These are phyloP conservation scores for Rhizoclosmatium globosum DNA, from an alignment of 192 early-diverging fungal genomes.

Conservation along the genomic window DNA sequence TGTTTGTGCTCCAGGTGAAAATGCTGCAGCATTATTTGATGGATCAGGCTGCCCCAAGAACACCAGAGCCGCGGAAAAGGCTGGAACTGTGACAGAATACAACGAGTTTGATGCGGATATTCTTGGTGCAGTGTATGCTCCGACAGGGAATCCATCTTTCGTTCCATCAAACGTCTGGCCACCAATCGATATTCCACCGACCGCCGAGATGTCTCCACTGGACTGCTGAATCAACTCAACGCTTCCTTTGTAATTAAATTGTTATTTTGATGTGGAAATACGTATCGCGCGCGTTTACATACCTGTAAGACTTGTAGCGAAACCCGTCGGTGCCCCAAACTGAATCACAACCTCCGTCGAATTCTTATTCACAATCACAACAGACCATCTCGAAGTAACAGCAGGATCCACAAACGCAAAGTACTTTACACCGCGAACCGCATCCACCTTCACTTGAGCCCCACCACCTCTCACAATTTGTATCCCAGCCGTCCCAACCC, in stretches of 20 bases:
- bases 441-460: not conserved
- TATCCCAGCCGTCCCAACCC: not conserved
- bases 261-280: too few species aligned
- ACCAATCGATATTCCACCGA: not conserved
- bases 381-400: not conserved
- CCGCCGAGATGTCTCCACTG: not conserved
- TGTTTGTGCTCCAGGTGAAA: not conserved
- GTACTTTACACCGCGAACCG: not conserved
- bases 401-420: constrained; percentile 1
- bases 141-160: not conserved
- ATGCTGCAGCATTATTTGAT: too few species aligned
- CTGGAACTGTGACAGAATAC: not conserved
- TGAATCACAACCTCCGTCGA: not conserved
- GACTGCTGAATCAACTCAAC: not conserved
- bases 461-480: not conserved
- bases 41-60: too few species aligned
- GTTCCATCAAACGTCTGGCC: constrained; percentile 15
- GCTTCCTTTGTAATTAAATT: too few species aligned
- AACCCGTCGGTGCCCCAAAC: not conserved
- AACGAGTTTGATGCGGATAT: not conserved
- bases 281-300: too few species aligned
- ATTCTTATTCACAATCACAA: not conserved
- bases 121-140: not conserved
- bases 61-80: not conserved
- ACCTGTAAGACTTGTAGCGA: too few species aligned